Base-by-base conservation (phyloP, 805 yeast species). In the Metschnikowia amazonensis region DNA sequence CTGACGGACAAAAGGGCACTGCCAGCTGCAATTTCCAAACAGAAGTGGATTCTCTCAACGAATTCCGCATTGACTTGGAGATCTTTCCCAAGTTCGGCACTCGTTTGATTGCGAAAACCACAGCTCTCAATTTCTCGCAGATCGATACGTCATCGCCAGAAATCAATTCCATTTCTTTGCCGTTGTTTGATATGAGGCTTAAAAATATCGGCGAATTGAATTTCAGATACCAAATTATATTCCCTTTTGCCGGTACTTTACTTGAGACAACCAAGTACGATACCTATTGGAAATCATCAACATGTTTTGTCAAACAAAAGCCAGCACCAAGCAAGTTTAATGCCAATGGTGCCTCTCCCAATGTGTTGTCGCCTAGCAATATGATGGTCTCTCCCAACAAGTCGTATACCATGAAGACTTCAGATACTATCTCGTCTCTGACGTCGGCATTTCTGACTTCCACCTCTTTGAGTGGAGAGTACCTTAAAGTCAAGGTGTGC, bases 51-150 rank as follows among this genome's bases (percentile, higher is more conserved):
- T 82, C 86, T 13, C 59, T 72, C 44, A 60, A 60, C 47, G 79
- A 77, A 35, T 88, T 89, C 58, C 70, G 81, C 24, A 77, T 90
- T 43, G 95, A 88, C 59, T 85, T 90, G 60, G 98, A 94, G 63
- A 77, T 94, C 10, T 90, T 84, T 64, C 97, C 99, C 1, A 86
- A 92, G 6, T 94, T 89, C 67, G 99, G 99, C 20, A 89, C 98
- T 0, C 78, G 96, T 50, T 69, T 92, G 45, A 82, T 92, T 43
- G 97, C 97, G 3, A 92, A 90, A 59, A 78, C 97, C 0, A 81
- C 95, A 0, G 88, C 94, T 2, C 71, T 89, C 43, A 75, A 89
- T 0, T 70, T 71, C 50, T 64, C 72, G 8, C 67, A 69, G 33
- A 60, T 68, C 16, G 69, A 65, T 43, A 60, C 73, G 0, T 58